Evolutionary conservation across 2,329 filamentous ascomycete species (phyloP), one percentile per base, ranked within the genome.

Genomic region (Sporothrix pallida): DNA sequence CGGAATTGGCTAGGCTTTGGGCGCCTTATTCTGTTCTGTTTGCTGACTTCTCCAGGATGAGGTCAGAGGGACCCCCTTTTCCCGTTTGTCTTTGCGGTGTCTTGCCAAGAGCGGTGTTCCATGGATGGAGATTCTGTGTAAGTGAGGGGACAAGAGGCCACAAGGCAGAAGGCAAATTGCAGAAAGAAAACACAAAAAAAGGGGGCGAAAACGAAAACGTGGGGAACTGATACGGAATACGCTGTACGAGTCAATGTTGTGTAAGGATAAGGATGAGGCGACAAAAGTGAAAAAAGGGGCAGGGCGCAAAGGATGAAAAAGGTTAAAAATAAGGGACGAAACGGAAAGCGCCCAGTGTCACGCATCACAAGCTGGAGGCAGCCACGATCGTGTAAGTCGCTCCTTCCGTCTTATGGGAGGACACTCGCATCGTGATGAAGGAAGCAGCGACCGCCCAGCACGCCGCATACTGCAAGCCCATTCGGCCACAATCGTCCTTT

Each of bases 121-220:
- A 50, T 31, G 63, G 46, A 68, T 50, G 44, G 20, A 46, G 42
- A 50, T 31, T 68, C 20, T 31, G 56, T 54, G n/a, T 26, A 26
- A 58, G 8, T 37, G 31, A 12, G 63, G n/a, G 62, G n/a, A 15
- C 20, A 23, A 26, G 23, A 3, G 58, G 31, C 23, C 31, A 37
- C 31, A 37, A 37, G 37, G 62, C 17, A 46, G 20, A 5, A 23
- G 37, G 17, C 62, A 46, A 13, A 31, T 20, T 12, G 23, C 15
- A 9, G 6, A 37, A 60, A 37, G 23, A 26, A 44, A 31, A 13
- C 3, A 23, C 4, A 17, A n/a, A 42, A 50, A 31, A 17, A 13
- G 54, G 56, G 26, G 56, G n/a, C 56, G 56, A 60, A 26, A 50
- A n/a, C 23, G 56, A 60, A 26, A 50, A n/a, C 46, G 63, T 68